phyloP scores from a whole-genome alignment of 2,329 filamentous ascomycete species.

The Colletotrichum sp. region DNA sequence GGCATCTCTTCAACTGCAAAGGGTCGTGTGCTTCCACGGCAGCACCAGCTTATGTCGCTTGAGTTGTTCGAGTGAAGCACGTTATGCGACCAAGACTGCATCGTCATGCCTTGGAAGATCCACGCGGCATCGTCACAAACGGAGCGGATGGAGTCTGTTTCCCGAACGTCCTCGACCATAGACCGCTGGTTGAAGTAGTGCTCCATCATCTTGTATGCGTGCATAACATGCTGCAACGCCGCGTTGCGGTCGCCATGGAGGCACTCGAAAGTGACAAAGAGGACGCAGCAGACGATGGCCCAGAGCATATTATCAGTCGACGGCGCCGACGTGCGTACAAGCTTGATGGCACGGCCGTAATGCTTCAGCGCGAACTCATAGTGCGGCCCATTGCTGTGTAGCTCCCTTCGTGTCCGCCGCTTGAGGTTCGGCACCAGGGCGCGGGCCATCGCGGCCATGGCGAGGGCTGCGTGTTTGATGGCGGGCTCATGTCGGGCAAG shows the following conservation, averaged over 20 bases:
- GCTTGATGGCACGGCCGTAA: conserved; percentile 44
- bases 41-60: conserved; percentile 10
- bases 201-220: conserved; percentile 30
- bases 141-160: conserved; percentile 2
- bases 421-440: conserved; percentile 37
- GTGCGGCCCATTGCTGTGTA: conserved; percentile 5
- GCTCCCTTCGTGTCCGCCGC: not conserved
- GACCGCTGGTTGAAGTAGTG: not conserved
- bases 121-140: conserved; percentile 15
- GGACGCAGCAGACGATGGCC: conserved; percentile 41
- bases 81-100: conserved; percentile 15
- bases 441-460: conserved; percentile 21
- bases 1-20: conserved; percentile 40
- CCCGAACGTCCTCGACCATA: not conserved
- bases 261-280: conserved; percentile 47
- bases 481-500: conserved; percentile 40
- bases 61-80: not conserved
- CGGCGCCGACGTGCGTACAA: conserved; percentile 39
- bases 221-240: conserved; percentile 43
- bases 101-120: conserved; percentile 18
- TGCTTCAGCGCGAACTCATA: conserved; percentile 44
- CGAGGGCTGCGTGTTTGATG: conserved; percentile 34
- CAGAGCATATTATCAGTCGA: conserved; percentile 40
- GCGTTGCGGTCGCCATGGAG: conserved; percentile 44
- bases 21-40: conserved; percentile 27